Evolutionary conservation across 305 asterid species (phyloP).

Genomic region (Solanum aculeatissimum): DNA sequence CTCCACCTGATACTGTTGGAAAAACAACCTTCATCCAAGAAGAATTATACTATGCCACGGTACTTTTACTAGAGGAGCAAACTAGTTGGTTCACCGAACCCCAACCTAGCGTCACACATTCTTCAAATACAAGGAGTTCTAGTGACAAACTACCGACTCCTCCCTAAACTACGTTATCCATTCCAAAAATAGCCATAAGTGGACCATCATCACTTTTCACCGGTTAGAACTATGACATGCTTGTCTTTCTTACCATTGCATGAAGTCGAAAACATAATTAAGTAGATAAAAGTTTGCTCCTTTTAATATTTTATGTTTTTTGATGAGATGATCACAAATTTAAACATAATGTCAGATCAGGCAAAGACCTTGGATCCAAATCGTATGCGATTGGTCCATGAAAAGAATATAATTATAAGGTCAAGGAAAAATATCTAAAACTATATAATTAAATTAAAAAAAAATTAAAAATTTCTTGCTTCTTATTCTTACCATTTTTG

Average conservation of each 20-base stretch:
- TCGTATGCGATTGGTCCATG: neutral
- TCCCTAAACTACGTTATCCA: neutral
- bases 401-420: neutral
- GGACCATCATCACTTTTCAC: neutral
- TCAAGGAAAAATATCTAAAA: neutral
- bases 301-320: too few relatives aligned
- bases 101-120: neutral
- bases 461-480: neutral
- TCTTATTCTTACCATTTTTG: slow-evolving; percentile 5
- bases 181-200: neutral
- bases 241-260: too few relatives aligned
- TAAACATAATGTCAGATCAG: neutral
- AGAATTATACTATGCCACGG: neutral
- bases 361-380: neutral
- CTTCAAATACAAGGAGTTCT: too few relatives aligned
- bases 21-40: too few relatives aligned
- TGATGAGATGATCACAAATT: neutral
- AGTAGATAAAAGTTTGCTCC: too few relatives aligned
- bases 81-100: neutral
- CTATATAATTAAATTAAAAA: neutral
- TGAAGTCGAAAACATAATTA: too few relatives aligned
- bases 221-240: neutral
- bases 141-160: neutral
- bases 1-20: too few relatives aligned
- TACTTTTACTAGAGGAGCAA: neutral